Conservation (phyloP, 441 rosid species). For the Raphanus hybrid region DNA sequence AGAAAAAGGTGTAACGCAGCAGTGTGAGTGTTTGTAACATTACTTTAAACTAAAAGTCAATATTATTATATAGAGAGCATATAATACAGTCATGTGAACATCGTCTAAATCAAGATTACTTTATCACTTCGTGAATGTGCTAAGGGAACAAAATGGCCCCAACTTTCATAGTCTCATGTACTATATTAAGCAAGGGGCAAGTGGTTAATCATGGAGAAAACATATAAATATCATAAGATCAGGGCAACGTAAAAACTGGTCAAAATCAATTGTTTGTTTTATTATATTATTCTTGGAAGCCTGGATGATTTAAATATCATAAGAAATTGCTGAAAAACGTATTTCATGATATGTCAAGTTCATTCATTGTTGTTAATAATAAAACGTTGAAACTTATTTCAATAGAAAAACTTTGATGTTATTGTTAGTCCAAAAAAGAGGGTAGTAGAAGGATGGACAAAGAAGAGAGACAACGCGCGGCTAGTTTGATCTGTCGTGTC, state of each 20-base stretch:
- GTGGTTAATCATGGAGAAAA: slow-evolving; percentile 20
- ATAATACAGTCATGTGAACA: background rate
- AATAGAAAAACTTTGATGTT: background rate
- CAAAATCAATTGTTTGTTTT: background rate
- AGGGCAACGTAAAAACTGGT: background rate
- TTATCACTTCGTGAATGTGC: slow-evolving; percentile 10
- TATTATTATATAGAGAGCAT: background rate
- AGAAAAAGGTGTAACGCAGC: too few relatives aligned
- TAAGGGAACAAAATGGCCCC: slow-evolving; percentile 30
- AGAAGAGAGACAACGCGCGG: background rate
- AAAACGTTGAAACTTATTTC: background rate
- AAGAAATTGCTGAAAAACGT: slow-evolving; percentile 6
- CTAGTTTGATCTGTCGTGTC: background rate
- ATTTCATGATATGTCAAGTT: slow-evolving; percentile 9
- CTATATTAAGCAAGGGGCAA: slow-evolving; percentile 13
- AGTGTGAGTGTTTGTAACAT: background rate
- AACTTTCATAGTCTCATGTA: slow-evolving; percentile 14
- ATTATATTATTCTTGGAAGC: background rate
- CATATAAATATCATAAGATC: background rate
- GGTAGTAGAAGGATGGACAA: background rate
- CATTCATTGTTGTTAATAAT: background rate
- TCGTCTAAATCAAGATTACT: background rate
- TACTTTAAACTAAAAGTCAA: background rate
- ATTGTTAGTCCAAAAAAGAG: background rate
- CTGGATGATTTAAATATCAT: slow-evolving; percentile 2